Evolutionary conservation across 2,329 filamentous ascomycete genomes (phyloP), one percentile per base, ranked within the genome.

Genomic region (Drechslerella dactyloides): DNA sequence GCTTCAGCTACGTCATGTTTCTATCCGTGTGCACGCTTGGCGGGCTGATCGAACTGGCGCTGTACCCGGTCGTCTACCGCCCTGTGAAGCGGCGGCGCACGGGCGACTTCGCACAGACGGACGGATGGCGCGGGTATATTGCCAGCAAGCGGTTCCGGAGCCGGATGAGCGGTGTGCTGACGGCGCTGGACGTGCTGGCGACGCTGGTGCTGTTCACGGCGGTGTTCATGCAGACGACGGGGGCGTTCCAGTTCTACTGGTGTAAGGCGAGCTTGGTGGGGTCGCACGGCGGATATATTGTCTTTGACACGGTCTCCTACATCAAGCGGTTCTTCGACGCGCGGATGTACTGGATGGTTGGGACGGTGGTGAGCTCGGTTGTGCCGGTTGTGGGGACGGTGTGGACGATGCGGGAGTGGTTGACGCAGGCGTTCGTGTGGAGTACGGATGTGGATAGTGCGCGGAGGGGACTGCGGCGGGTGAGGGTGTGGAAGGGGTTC

Each of bases 1-100:
- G 79, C 42, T 81, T 81, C 1, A 81, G 80, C 2, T 83, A 83
- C 65, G 77, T 80, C n/a, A 78, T 82, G 15, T 82, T 81, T 65
- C 77, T 78, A 23, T 50, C 75, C 19, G 60, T 80, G 1, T 75
- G 78, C 4, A 61, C 78, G 0, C 76, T 77, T 0, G 74, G 81
- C 1, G 74, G 82, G n/a, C 58, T 80, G 15, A 59, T 79, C 1
- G 81, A 82, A 52, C 27, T 75, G 1, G 21, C 30, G 7, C 55
- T 72, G 6, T 74, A 74, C 33, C 74, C 58, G 3, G 46, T 68
- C 23, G 54, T 75, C 27, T 69, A 75, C 42, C 44, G 73, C 13
- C 69, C 70, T 5, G 54, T 75, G 8, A 68, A 64, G 46, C 55
- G 27, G 42, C 60, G 30, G 17, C 44, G 30, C 21, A 69, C 46